Evolutionary conservation across 768 basidiomycete genomes (phyloP).

Genomic region (Termitomyces sp.): DNA sequence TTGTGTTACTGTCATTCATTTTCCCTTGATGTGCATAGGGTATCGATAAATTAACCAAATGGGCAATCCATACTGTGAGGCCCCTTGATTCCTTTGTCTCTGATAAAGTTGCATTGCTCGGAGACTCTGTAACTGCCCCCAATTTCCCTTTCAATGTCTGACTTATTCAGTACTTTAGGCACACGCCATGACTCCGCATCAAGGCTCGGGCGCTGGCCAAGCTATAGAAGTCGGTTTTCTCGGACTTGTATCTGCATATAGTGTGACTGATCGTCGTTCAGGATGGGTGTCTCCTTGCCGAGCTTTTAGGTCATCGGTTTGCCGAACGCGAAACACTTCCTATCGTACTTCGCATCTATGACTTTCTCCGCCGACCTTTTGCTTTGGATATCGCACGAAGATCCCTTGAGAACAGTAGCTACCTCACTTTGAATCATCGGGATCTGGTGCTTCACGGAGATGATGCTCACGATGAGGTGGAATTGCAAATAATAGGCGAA

Average conservation of each 20-base stretch:
- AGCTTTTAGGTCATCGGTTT: conserved; percentile 17
- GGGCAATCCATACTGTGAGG: conserved; percentile 38
- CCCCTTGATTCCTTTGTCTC: conserved; percentile 32
- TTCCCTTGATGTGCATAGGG: neutral
- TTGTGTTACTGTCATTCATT: neutral
- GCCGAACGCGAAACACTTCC: conserved; percentile 15
- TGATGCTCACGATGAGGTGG: conserved; percentile 11
- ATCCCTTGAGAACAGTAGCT: conserved; percentile 13
- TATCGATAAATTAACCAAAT: conserved; percentile 22
- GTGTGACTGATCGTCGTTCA: conserved; percentile 8
- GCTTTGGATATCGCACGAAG: conserved; percentile 19
- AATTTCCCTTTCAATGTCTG: neutral
- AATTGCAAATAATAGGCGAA: conserved; percentile 20
- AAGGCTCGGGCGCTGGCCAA: conserved; percentile 46
- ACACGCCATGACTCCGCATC: conserved; percentile 42
- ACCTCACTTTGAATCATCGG: conserved; percentile 13
- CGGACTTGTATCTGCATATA: neutral
- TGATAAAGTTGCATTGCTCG: conserved; percentile 37
- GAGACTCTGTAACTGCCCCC: conserved; percentile 35
- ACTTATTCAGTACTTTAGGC: conserved; percentile 17
- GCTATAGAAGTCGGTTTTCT: conserved; percentile 34
- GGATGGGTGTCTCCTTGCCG: conserved; percentile 32
- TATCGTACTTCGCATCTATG: conserved; percentile 25
- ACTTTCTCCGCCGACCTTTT: conserved; percentile 32
- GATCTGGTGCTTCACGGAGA: conserved; percentile 18